Conservation (phyloP, 495 filamentous ascomycete species). For the Rusavskia elegans region DNA sequence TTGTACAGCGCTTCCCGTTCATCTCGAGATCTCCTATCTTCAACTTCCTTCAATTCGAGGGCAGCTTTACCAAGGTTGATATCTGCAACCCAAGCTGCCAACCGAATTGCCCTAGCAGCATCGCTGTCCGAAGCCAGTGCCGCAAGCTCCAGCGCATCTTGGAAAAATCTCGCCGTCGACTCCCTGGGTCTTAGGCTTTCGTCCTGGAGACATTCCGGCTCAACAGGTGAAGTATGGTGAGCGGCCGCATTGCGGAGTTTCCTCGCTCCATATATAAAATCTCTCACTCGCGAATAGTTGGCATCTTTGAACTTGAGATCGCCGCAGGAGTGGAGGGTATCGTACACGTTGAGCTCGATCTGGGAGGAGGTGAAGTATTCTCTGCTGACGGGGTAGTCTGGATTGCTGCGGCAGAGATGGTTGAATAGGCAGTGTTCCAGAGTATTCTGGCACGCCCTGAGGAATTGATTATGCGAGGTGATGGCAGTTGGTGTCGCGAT, state of each 20-base stretch:
- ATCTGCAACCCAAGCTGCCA: not conserved
- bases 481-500: not conserved
- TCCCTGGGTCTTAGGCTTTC: not conserved
- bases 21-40: not conserved
- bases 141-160: not conserved
- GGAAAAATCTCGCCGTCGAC: not conserved
- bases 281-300: not conserved
- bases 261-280: not conserved
- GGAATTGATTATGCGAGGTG: not conserved
- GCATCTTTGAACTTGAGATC: not conserved
- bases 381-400: not conserved
- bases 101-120: not conserved
- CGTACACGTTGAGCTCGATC: not conserved
- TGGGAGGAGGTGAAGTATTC: not conserved
- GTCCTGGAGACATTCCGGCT: not conserved
- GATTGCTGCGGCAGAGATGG: not conserved
- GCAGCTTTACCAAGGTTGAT: not conserved
- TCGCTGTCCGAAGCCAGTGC: not conserved
- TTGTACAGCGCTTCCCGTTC: not conserved
- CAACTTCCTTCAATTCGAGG: not conserved
- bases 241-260: not conserved
- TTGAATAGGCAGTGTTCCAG: not conserved
- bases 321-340: not conserved
- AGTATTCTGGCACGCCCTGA: not conserved
- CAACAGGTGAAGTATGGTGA: not conserved